Evolutionary conservation across 495 filamentous ascomycete genomes (phyloP), one percentile per base, ranked within the genome.

Genomic region (Podospora fimiseda): DNA sequence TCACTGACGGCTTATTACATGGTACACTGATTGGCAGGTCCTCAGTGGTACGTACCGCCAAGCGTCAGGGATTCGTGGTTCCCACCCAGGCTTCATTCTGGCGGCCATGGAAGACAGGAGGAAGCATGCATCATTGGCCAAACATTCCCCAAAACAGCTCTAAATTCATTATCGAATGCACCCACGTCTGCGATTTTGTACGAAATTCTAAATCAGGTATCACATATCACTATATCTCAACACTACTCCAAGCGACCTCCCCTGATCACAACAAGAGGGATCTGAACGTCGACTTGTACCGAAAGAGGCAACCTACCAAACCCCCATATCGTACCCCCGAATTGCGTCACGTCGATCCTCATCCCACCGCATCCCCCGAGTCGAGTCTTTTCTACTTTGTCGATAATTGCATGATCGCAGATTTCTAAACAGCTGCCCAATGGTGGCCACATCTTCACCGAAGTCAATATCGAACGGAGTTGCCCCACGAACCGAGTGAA

Each of bases 401-500:
- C 42, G 19, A 44, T 9, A 44, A 23, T 46, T 62, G 51, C 51
- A 53, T 57, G 60, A 43, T 47, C 22, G 11, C 39, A 18, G 19
- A 30, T 45, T 33, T 30, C 38, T 43, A 40, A 48, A 19, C n/a
- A 20, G 48, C 52, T 40, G 47, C 53, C 55, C 57, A 56, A 65
- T 67, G 62, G 59, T 67, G 57, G 59, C 58, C 22, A 48, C 23
- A 39, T 44, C 43, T 20, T 24, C 36, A 24, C 24, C 42, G 20
- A 56, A 33, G 53, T 41, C 42, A 23, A 63, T 21, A 53, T 23
- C 53, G 49, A 56, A 56, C 53, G 51, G 55, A 55, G 58, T 50
- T 49, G 55, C 57, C 55, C 37, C 49, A 37, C 59, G 52, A 58
- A 61, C 63, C 58, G 67, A 68, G 60, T 70, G 92, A 88, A 96